Conservation (phyloP, 2,329 filamentous ascomycete genomes). For the Aureobasidium vineae region DNA sequence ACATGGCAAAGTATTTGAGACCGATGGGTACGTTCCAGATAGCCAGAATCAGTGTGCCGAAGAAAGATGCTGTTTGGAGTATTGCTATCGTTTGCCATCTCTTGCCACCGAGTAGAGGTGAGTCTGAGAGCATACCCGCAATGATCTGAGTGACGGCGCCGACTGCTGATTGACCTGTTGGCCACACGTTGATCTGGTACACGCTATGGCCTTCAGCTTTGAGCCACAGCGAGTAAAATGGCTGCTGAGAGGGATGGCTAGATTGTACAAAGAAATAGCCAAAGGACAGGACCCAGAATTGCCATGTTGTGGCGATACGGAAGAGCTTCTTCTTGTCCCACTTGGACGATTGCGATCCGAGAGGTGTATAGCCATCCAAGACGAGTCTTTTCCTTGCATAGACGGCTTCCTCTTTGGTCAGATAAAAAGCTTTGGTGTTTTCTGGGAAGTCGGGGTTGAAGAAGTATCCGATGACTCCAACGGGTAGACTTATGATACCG, state of each 20-base stretch:
- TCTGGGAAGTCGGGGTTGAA: constrained; percentile 51
- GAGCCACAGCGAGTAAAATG: constrained; percentile 55
- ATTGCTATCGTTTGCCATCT: constrained; percentile 24
- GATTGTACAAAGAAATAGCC: constrained; percentile 60
- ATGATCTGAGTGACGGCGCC: constrained; percentile 52
- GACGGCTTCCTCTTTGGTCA: constrained; percentile 50
- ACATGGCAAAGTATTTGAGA: constrained; percentile 56
- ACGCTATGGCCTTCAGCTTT: constrained; percentile 39
- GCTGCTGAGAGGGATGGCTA: constrained; percentile 44
- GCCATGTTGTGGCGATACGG: constrained; percentile 45
- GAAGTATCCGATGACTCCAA: constrained; percentile 55
- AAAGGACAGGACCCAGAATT: constrained; percentile 53
- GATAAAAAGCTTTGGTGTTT: constrained; percentile 49
- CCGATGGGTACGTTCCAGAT: constrained; percentile 58
- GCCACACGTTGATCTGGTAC: constrained; percentile 25
- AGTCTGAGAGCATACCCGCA: constrained; percentile 26
- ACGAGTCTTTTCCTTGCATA: constrained; percentile 49
- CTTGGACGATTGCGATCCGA: constrained; percentile 31
- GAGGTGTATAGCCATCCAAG: constrained; percentile 16
- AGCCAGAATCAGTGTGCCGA: constrained; percentile 56
- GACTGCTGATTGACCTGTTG: constrained; percentile 45
- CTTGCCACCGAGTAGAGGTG: constrained; percentile 19
- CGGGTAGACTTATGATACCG: constrained; percentile 51
- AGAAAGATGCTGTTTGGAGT: constrained; percentile 40
- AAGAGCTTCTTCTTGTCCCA: constrained; percentile 42